Percentiles rank a stretch among this genome's conserved stretches.
Conservation (phyloP, 75 land plant species). For the Ceratopteris richardii region DNA sequence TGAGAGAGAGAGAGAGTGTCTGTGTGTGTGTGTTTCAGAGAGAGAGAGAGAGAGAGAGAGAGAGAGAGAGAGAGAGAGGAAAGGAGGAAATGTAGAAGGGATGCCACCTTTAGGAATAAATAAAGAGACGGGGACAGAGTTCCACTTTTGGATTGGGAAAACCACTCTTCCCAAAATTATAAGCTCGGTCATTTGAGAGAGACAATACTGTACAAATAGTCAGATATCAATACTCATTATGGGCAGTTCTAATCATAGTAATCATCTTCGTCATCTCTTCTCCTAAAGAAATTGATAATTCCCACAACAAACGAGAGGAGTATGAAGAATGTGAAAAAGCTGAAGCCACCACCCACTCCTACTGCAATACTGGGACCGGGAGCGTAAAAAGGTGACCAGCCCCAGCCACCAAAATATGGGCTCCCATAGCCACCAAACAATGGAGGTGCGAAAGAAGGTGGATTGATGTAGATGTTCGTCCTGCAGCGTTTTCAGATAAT, state of each 20-base stretch:
- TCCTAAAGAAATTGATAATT: constrained; percentile 12
- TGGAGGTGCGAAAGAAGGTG: constrained; percentile 60
- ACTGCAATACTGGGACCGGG: constrained; percentile 73
- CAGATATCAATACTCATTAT: too few relatives aligned
- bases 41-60: too few relatives aligned
- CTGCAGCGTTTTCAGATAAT: constrained; percentile 31
- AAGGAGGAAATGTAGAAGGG: too few relatives aligned
- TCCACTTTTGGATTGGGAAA: too few relatives aligned
- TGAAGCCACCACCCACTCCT: constrained; percentile 52
- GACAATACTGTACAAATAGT: too few relatives aligned
- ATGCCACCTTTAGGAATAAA: too few relatives aligned
- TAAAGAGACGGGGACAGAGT: too few relatives aligned
- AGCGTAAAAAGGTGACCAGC: constrained; percentile 71
- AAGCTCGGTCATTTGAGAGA: too few relatives aligned
- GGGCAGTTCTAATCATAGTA: constrained; percentile 1
- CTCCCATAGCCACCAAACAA: constrained; percentile 51
- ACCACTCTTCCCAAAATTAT: too few relatives aligned
- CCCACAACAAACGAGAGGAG: constrained; percentile 9
- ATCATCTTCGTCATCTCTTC: constrained; percentile 22
- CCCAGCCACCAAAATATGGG: constrained; percentile 68
- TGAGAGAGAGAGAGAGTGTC: too few relatives aligned
- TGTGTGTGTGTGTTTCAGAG: too few relatives aligned
- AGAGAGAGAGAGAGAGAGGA: too few relatives aligned
- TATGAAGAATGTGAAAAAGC: constrained; percentile 14
- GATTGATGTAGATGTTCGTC: constrained; percentile 75